Conservation (phyloP, 768 basidiomycete species). For the Tulasnella sp. region DNA sequence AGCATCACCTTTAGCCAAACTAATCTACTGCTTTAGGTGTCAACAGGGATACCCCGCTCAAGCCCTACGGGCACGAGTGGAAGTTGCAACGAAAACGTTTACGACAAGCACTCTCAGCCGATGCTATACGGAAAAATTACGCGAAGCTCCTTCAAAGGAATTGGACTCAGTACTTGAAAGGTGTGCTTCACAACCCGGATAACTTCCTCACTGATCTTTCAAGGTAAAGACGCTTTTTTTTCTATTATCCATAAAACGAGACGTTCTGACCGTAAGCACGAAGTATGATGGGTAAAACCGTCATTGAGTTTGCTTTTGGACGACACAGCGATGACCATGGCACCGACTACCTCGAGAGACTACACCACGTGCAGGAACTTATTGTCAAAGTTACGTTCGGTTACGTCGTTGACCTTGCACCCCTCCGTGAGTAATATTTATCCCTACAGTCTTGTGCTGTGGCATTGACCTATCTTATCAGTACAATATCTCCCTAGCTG, state of each 20-base stretch:
- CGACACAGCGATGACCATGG: background rate
- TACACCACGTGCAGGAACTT: background rate
- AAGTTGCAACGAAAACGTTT: background rate
- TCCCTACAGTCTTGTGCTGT: background rate
- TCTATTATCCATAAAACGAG: background rate
- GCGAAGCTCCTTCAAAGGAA: background rate
- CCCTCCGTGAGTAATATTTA: background rate
- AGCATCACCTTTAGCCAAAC: too few relatives aligned
- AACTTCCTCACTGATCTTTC: background rate
- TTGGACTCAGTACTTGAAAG: background rate
- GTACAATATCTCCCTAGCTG: constrained; percentile 22
- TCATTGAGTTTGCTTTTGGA: background rate
- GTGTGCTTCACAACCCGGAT: background rate
- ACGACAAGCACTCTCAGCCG: background rate
- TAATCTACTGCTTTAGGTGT: too few relatives aligned
- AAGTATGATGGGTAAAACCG: background rate
- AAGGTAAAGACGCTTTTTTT: background rate
- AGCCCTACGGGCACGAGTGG: background rate
- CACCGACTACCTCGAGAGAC: background rate
- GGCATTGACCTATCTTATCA: background rate
- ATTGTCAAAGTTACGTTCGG: background rate
- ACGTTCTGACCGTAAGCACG: background rate
- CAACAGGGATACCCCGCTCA: background rate
- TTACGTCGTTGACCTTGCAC: background rate
- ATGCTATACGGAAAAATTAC: background rate